Percentiles rank a stretch among this genome's conserved stretches.
phyloP scores from a whole-genome alignment of 2,329 filamentous ascomycete genomes.

The Hypoxylon sp. region DNA sequence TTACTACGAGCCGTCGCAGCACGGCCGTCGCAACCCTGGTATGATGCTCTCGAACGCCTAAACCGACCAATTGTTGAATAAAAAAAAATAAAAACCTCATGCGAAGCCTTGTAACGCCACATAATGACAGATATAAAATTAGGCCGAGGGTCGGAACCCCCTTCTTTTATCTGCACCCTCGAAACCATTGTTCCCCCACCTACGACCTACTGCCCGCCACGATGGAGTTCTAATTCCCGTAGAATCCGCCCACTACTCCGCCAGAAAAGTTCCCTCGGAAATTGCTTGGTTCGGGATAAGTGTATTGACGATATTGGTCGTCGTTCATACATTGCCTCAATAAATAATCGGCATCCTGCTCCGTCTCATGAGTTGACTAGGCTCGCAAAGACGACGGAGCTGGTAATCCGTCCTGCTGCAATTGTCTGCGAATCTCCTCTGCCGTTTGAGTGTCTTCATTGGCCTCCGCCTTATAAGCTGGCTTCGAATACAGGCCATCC shows the following conservation, averaged over 20 bases:
- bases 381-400: slow-evolving; percentile 53
- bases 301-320: slow-evolving; percentile 9
- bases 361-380: slow-evolving; percentile 40
- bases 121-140: slow-evolving; percentile 40
- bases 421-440: slow-evolving; percentile 69
- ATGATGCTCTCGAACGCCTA: slow-evolving; percentile 45
- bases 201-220: background rate
- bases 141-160: slow-evolving; percentile 16
- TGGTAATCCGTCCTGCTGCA: slow-evolving; percentile 60
- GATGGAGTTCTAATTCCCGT: background rate
- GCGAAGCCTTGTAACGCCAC: slow-evolving; percentile 42
- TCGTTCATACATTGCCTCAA: background rate
- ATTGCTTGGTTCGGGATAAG: slow-evolving; percentile 8
- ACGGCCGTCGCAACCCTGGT: slow-evolving; percentile 31
- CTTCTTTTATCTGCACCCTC: slow-evolving; percentile 4
- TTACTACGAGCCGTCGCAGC: slow-evolving; percentile 15
- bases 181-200: slow-evolving; percentile 7
- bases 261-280: background rate
- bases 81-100: slow-evolving; percentile 27
- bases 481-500: slow-evolving; percentile 49
- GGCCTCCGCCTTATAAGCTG: slow-evolving; percentile 57
- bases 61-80: slow-evolving; percentile 34
- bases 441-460: slow-evolving; percentile 61
- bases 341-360: slow-evolving; percentile 4
- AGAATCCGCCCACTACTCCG: background rate